phyloP scores from a whole-genome alignment of 169 alveolate species.

The Eimeria necatrix region DNA sequence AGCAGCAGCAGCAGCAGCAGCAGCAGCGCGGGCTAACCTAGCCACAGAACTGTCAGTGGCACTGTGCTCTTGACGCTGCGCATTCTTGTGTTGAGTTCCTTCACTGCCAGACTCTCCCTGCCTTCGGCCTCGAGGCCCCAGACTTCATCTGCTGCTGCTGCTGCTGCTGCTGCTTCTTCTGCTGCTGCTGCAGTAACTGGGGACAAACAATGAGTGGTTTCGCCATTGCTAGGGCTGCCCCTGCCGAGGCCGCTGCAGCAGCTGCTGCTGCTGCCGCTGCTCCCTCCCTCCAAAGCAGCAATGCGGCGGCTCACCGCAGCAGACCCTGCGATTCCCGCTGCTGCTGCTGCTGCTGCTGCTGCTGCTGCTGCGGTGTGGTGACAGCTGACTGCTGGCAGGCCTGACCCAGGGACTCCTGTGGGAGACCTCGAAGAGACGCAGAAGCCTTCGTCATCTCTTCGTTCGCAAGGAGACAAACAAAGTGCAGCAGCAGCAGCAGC shows the following conservation, averaged over 20 bases:
- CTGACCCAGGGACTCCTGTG: not conserved
- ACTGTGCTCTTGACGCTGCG: conserved; percentile 7
- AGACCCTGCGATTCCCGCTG: not conserved
- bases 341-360: too few species aligned
- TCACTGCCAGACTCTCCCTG: not conserved
- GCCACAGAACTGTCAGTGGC: not conserved
- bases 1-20: conserved; percentile 9
- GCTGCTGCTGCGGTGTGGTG: too few species aligned
- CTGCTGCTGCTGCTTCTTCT: not conserved
- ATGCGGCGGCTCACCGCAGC: not conserved
- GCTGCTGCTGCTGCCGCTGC: conserved; percentile 13
- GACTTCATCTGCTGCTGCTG: not conserved
- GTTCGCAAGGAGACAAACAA: too few species aligned
- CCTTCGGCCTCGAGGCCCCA: not conserved
- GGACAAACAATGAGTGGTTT: not conserved
- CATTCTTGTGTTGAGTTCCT: not conserved
- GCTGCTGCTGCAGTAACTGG: too few species aligned
- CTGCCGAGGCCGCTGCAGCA: not conserved
- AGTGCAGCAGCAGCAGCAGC: not conserved
- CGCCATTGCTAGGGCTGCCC: not conserved
- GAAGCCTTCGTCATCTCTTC: not conserved
- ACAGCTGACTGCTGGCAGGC: not conserved
- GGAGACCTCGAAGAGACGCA: not conserved
- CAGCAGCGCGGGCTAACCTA: not conserved
- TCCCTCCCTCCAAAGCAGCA: not conserved